phyloP scores from a whole-genome alignment of 1,139 yeast genomes.

The Blastobotrys elegans region DNA sequence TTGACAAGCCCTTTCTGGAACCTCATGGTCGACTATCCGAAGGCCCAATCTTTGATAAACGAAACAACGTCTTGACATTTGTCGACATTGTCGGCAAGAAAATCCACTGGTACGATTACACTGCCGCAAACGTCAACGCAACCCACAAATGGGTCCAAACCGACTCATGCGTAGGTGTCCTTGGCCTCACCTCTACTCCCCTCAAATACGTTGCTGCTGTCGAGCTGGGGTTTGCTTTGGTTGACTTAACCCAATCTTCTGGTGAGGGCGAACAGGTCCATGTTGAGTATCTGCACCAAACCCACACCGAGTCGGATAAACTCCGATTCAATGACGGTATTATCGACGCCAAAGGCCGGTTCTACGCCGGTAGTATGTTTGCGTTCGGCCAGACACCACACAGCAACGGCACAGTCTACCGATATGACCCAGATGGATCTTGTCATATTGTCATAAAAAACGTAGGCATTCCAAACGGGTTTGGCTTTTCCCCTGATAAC shows the following conservation, averaged over 20 bases:
- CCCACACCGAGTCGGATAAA: slow-evolving; percentile 16
- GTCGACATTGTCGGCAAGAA: slow-evolving; percentile 31
- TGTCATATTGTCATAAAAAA: slow-evolving; percentile 14
- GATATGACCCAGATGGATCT: slow-evolving; percentile 27
- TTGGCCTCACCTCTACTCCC: slow-evolving; percentile 31
- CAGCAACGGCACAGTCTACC: slow-evolving; percentile 32
- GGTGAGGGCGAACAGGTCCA: slow-evolving; percentile 22
- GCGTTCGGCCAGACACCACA: slow-evolving; percentile 20
- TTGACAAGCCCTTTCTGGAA: slow-evolving; percentile 22
- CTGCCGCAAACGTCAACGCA: slow-evolving; percentile 18
- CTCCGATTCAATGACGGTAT: slow-evolving; percentile 34
- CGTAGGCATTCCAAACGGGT: slow-evolving; percentile 50
- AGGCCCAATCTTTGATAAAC: slow-evolving; percentile 33
- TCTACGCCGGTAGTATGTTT: slow-evolving; percentile 32
- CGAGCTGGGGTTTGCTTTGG: slow-evolving; percentile 29
- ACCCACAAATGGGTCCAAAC: slow-evolving; percentile 22
- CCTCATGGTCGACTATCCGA: slow-evolving; percentile 31
- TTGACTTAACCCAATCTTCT: slow-evolving; percentile 24
- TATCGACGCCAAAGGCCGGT: slow-evolving; percentile 36
- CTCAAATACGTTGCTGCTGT: slow-evolving; percentile 29
- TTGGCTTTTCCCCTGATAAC: slow-evolving; percentile 57
- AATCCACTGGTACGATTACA: slow-evolving; percentile 28
- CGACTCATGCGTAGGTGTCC: slow-evolving; percentile 28
- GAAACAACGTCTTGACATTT: slow-evolving; percentile 29
- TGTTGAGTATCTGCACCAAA: slow-evolving; percentile 17